phyloP scores from a whole-genome alignment of 768 basidiomycete species.

The Lepiota subincarnata region DNA sequence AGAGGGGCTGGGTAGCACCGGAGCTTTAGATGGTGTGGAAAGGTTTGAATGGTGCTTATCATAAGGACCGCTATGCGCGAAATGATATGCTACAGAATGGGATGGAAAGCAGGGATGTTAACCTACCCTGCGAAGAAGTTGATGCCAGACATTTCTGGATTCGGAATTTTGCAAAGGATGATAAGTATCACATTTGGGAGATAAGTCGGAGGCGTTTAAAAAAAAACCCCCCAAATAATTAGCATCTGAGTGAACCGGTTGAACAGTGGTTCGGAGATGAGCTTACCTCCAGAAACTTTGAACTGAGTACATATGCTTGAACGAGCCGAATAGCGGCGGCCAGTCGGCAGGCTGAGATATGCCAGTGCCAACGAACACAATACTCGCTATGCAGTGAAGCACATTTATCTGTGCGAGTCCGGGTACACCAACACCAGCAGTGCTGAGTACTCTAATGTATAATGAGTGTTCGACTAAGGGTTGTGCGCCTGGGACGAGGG shows the following conservation, averaged over 20 bases:
- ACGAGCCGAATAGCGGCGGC: constrained; percentile 33
- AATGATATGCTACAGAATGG: background rate
- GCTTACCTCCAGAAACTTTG: constrained; percentile 38
- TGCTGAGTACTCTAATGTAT: constrained; percentile 4
- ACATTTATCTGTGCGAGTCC: background rate
- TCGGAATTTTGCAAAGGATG: background rate
- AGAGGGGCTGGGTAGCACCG: background rate
- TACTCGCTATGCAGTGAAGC: constrained; percentile 16
- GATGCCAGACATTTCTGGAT: constrained; percentile 30
- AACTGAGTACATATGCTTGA: constrained; percentile 32
- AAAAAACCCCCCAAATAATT: background rate
- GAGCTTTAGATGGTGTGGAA: background rate
- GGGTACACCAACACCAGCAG: background rate
- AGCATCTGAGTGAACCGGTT: background rate
- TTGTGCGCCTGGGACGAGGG: constrained; percentile 1
- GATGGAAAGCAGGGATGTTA: background rate
- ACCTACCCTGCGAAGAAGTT: constrained; percentile 30
- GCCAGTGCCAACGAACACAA: constrained; percentile 20
- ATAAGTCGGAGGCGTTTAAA: background rate
- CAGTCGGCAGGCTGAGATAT: constrained; percentile 32
- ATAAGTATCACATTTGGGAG: background rate
- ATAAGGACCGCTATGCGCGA: too few relatives aligned
- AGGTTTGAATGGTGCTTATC: background rate
- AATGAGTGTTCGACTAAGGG: constrained; percentile 1
- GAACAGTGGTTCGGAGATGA: background rate